Percentiles rank a stretch among this genome's conserved stretches.
Conservation (phyloP, 1,284 basidiomycete genomes). For the Cryptococcus floricola region DNA sequence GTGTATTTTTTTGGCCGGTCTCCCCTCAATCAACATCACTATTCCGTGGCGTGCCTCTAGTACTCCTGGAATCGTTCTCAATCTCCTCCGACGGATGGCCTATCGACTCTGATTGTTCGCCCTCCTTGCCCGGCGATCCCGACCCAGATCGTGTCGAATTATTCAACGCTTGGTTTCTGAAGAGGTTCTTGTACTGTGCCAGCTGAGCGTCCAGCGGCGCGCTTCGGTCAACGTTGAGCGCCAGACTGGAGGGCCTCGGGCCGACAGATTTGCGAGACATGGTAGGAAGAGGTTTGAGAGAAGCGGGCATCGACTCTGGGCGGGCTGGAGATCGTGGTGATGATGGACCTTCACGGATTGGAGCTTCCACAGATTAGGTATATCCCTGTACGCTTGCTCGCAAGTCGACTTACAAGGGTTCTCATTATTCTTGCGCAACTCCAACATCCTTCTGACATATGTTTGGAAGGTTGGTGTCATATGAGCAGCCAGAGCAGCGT, state of each 20-base stretch:
- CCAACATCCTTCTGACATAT: slow-evolving; percentile 39
- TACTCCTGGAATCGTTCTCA: not conserved
- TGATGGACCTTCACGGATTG: slow-evolving; percentile 15
- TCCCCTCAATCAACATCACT: slow-evolving; percentile 19
- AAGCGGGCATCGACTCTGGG: slow-evolving; percentile 13
- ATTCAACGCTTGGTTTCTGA: slow-evolving; percentile 17
- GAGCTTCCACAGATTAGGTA: slow-evolving; percentile 12
- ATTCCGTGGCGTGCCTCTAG: slow-evolving; percentile 3
- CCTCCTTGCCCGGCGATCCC: not conserved
- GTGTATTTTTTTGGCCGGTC: not conserved
- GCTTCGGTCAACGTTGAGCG: slow-evolving; percentile 24
- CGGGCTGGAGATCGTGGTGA: slow-evolving; percentile 18
- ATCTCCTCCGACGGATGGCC: slow-evolving; percentile 15
- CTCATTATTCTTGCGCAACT: slow-evolving; percentile 31
- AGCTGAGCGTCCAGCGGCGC: slow-evolving; percentile 39
- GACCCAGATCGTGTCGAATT: slow-evolving; percentile 11
- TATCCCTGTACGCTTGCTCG: not conserved
- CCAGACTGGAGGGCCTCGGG: slow-evolving; percentile 25
- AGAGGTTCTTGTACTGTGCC: slow-evolving; percentile 42
- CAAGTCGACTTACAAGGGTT: slow-evolving; percentile 25
- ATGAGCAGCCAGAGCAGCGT: slow-evolving; percentile 51
- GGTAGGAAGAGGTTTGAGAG: slow-evolving; percentile 13
- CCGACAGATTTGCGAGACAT: slow-evolving; percentile 22
- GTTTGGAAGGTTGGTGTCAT: slow-evolving; percentile 35
- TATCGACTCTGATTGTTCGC: not conserved